Conservation (phyloP, 305 asterid species). For the Fraxinus sp. region DNA sequence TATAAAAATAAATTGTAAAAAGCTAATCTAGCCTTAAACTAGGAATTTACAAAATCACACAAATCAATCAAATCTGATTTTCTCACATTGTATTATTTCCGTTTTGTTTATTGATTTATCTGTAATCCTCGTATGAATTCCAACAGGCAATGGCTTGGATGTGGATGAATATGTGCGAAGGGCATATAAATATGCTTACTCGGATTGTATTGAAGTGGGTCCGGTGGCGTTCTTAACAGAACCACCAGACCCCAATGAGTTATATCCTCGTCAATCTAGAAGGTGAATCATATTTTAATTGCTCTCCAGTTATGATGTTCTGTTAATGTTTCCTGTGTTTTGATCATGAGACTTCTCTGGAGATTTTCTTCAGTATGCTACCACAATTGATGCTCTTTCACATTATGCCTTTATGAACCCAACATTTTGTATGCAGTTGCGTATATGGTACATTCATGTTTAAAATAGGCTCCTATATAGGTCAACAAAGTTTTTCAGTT, state of each 20-base stretch:
- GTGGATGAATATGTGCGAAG: constrained; percentile 96
- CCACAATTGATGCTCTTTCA: neutral
- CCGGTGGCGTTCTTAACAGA: constrained; percentile 94
- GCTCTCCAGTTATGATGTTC: neutral
- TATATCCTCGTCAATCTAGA: constrained; percentile 91
- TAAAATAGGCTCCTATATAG: neutral
- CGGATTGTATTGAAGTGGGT: constrained; percentile 97
- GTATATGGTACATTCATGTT: neutral
- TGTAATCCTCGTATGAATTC: constrained; percentile 27
- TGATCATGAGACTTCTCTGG: neutral
- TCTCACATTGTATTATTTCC: constrained; percentile 12
- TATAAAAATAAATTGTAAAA: neutral
- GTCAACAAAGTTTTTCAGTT: neutral
- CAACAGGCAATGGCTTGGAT: constrained; percentile 87
- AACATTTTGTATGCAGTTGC: constrained; percentile 3
- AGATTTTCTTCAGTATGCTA: constrained; percentile 5
- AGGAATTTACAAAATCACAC: neutral
- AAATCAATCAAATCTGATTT: neutral
- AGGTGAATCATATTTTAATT: constrained; percentile 51
- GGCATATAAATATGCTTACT: constrained; percentile 95
- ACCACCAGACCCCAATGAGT: constrained; percentile 96
- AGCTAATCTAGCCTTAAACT: neutral
- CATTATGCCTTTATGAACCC: constrained; percentile 7
- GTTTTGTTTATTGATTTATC: neutral
- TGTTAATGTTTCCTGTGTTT: constrained; percentile 13